phyloP scores from a whole-genome alignment of 2,329 filamentous ascomycete species.

The Shiraia bambusicola region DNA sequence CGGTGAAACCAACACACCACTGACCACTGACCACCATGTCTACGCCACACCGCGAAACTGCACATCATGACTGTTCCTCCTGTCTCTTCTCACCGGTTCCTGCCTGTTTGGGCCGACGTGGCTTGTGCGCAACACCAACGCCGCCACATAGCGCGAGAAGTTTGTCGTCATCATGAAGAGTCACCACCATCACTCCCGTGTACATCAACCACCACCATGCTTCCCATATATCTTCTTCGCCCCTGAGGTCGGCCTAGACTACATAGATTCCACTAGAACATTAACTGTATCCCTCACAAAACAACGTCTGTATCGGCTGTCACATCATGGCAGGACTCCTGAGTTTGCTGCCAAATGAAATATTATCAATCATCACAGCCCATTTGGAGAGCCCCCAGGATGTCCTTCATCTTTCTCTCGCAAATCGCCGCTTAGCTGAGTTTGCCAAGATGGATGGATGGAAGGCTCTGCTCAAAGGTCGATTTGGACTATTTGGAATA shows the following conservation, averaged over 20 bases:
- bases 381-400: conserved; percentile 34
- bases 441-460: conserved; percentile 37
- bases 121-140: conserved; percentile 8
- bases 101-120: conserved; percentile 1
- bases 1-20: too few relatives aligned
- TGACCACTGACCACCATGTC: too few relatives aligned
- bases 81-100: neutral
- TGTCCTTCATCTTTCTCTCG: conserved; percentile 26
- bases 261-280: neutral
- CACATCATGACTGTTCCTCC: neutral
- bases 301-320: neutral
- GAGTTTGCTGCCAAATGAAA: conserved; percentile 34
- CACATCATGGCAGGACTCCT: conserved; percentile 22
- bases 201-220: conserved; percentile 8
- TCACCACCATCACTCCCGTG: too few relatives aligned
- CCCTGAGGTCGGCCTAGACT: neutral
- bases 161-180: conserved; percentile 24
- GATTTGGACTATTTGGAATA: conserved; percentile 27
- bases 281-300: neutral
- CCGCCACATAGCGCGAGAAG: conserved; percentile 5
- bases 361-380: conserved; percentile 34
- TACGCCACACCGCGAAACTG: neutral
- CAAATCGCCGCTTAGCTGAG: conserved; percentile 22
- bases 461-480: conserved; percentile 37
- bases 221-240: conserved; percentile 1